Conservation (phyloP, 495 filamentous ascomycete species). For the Chaetomidium leptoderma region DNA sequence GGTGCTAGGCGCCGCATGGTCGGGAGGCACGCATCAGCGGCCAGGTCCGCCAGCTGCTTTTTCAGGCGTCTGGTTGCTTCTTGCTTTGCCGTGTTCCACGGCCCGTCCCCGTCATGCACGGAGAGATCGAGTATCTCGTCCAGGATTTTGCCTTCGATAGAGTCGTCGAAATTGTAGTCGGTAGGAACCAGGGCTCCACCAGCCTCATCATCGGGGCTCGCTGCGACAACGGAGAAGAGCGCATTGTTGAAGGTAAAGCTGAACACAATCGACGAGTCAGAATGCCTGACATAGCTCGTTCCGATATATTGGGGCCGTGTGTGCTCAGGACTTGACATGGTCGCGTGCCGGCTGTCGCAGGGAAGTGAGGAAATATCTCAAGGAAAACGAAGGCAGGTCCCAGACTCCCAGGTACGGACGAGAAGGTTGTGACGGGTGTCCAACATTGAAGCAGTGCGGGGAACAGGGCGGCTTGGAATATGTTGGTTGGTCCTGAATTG, state of each 20-base stretch:
- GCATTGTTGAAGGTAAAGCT: background rate
- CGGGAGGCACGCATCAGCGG: background rate
- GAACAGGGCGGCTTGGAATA: no score
- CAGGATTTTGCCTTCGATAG: constrained; percentile 6
- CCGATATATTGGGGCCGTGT: background rate
- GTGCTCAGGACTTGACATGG: background rate
- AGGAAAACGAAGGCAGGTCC: background rate
- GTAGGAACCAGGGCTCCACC: background rate
- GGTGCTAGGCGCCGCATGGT: constrained; percentile 3
- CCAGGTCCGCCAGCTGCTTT: background rate
- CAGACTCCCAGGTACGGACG: background rate
- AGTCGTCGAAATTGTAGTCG: background rate
- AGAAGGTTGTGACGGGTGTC: background rate
- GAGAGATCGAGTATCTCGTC: background rate
- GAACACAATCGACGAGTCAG: background rate
- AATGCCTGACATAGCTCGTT: background rate
- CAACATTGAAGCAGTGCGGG: background rate
- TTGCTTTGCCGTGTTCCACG: background rate
- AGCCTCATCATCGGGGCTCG: background rate
- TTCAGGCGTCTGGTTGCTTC: background rate
- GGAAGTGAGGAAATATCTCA: background rate
- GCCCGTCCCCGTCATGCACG: background rate
- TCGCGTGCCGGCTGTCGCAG: background rate
- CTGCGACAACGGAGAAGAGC: background rate
- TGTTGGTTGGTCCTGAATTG: no score